These are phyloP conservation scores for Castanea crenata DNA, from an alignment of 306 rosid species.

Conservation along the genomic window DNA sequence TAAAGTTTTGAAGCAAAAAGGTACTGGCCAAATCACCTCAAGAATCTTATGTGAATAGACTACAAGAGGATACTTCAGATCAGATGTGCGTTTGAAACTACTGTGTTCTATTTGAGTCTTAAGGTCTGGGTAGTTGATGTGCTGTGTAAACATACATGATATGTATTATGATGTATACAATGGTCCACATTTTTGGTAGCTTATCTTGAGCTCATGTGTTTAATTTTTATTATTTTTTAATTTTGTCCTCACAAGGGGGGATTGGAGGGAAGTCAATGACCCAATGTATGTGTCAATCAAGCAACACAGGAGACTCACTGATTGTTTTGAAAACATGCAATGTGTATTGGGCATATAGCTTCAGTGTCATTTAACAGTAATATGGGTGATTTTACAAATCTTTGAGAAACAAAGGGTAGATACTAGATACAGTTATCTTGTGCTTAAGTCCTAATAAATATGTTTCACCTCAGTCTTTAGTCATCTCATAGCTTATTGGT, in stretches of 20 bases:
- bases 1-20: background rate
- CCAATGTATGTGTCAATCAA: background rate
- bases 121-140: background rate
- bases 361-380: background rate
- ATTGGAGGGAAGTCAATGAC: background rate
- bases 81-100: background rate
- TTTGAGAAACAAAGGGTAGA: no score
- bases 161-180: background rate
- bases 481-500: background rate
- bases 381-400: background rate
- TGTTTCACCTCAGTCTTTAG: background rate
- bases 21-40: background rate
- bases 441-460: background rate
- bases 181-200: background rate
- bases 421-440: background rate
- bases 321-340: background rate
- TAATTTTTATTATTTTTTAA: background rate
- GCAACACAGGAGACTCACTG: background rate
- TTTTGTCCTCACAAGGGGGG: background rate
- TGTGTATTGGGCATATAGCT: background rate
- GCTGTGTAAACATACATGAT: background rate
- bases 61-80: background rate
- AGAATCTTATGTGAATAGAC: background rate
- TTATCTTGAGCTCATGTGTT: background rate
- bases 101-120: background rate